Evolutionary conservation across 169 alveolate species (phyloP), one percentile per base, ranked within the genome.

Genomic region (Cardiosporidium cionae): DNA sequence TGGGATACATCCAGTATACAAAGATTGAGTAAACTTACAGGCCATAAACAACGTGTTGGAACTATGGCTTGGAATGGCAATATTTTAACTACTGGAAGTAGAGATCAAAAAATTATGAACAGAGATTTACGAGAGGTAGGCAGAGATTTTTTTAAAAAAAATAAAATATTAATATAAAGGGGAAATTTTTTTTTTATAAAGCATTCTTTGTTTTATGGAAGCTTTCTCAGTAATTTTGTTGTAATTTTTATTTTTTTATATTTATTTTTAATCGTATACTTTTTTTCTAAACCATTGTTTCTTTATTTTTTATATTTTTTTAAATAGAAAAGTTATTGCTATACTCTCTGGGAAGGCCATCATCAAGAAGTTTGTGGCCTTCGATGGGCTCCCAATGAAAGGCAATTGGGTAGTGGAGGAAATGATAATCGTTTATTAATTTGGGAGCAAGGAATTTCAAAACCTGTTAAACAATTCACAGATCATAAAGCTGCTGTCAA

Each of bases 361-460:
- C 72, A 70, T 16, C 83, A 69, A 68, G 81, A 79, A 74, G 81
- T 79, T 22, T 79, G 86, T 29, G 89, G 89, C 28, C 33, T 83
- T 69, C 63, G 72, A 31, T 72, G 84, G 86, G 62, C 76, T 3
- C 73, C 44, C n/a, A 77, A 74, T 62, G 84, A 76, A 54, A 68
- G 68, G 53, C 85, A 68, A 74, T 79, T 95, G 64, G 98, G 98
- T 7, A 87, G 97, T 32, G 98, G 98, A 23, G 97, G 98, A 32
- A 96, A 96, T 81, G 98, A 96, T 72, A 94, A 94, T 84, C 90
- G 92, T 84, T 83, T 96, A 34, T 87, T 84, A 68, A 86, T 95
- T 23, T 96, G 98, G 98, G 67, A 76, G 32, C 6, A 37, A 28
- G 28, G 70, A 7, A 37, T 79, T 27, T 64, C 76, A 1, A 53